Evolutionary conservation across 495 filamentous ascomycete genomes (phyloP), one percentile per base, ranked within the genome.

Genomic region (Penicillium macrosclerotiorum): DNA sequence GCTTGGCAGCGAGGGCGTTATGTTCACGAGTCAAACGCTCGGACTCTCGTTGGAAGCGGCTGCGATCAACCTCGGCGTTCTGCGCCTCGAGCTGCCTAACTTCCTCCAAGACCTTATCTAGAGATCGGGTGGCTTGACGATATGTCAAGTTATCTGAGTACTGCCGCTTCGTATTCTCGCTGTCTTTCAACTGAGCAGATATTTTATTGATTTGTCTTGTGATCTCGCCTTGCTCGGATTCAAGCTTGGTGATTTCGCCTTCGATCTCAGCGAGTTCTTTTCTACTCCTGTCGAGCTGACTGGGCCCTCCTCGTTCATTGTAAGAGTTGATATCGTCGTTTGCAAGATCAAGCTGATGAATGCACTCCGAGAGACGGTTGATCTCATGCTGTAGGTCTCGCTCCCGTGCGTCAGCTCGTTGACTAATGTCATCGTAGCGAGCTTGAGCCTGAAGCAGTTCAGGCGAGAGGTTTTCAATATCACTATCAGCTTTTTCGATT

Each of bases 61-160:
- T 78, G 50, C 85, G 81, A 63, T 97, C 90, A 24, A 84, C 83
- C 31, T 87, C 83, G 2, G 89, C 90, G 55, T 93, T 89, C 45
- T 91, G 83, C 14, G 77, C 77, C 55, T 90, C 82, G 5, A 97
- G 77, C 51, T 90, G 79, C 19, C 73, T 68, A 49, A 98, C 90
- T 52, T 95, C 88, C 14, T 54, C 60, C 42, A 77, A 59, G 3
- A 96, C 77, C 12, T 63, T 70, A 14, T 90, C 71, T 24, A 95
- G 73, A 37, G 83, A 77, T 31, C 83, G 74, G 39, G 79, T 74
- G 34, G 82, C 82, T 54, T 83, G 82, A 36, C 93, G 88, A 58
- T 89, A 95, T 17, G 78, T 80, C 27, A 96, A 68, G 54, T 97
- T 97, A 57, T 97, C 90, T 12, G 74, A 74, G 55, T 97, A 94